phyloP scores from a whole-genome alignment of 1,284 basidiomycete genomes.

The Phellopilus nigrolimitatus region DNA sequence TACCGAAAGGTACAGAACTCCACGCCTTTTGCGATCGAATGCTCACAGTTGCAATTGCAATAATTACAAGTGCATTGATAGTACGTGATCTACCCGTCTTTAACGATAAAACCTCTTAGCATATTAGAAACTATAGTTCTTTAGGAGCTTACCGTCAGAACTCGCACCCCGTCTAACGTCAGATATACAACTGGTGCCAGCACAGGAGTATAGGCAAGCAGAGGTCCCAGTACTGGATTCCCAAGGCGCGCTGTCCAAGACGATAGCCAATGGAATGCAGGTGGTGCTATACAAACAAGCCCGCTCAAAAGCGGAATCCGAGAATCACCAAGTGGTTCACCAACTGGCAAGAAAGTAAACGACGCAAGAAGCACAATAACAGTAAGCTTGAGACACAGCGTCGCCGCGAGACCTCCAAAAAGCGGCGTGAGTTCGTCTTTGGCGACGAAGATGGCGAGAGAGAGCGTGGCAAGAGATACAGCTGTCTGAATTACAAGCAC shows the following conservation, averaged over 20 bases:
- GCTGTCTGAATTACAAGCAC: neutral
- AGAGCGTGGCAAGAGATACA: constrained; percentile 6
- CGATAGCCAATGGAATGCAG: neutral
- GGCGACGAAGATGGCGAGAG: constrained; percentile 5
- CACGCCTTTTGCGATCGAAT: constrained; percentile 8
- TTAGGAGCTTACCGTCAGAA: constrained; percentile 7
- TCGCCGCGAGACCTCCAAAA: constrained; percentile 18
- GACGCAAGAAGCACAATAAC: neutral
- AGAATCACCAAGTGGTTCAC: neutral
- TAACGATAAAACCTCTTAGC: neutral
- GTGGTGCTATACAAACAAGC: constrained; percentile 8
- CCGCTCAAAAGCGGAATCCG: constrained; percentile 1
- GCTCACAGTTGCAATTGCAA: constrained; percentile 4
- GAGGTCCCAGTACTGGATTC: constrained; percentile 10
- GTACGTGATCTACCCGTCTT: constrained; percentile 2
- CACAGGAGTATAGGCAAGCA: constrained; percentile 12
- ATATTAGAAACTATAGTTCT: neutral
- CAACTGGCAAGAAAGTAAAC: constrained; percentile 6
- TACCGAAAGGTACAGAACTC: constrained; percentile 8
- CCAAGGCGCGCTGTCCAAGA: constrained; percentile 6
- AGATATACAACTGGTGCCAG: constrained; percentile 6
- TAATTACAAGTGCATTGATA: neutral
- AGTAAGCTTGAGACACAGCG: constrained; percentile 12
- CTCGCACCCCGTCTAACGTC: constrained; percentile 4
- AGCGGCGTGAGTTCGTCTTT: constrained; percentile 8